Base-by-base conservation (phyloP, 2,329 filamentous ascomycete species). In the Fusarium sp. region DNA sequence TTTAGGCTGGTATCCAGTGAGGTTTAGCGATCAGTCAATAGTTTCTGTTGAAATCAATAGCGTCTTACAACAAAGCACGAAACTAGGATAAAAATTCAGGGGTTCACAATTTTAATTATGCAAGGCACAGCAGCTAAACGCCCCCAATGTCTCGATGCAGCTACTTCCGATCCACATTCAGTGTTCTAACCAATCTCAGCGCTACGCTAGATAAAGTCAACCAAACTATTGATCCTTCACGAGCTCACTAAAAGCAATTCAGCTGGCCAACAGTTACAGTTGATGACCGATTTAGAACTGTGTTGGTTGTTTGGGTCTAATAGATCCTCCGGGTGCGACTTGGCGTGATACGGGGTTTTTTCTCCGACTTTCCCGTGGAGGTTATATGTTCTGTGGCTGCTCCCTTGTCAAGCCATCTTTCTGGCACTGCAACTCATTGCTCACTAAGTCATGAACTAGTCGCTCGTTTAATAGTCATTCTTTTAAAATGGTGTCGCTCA, bases 401-500 rank as follows among this genome's bases (percentile, higher is more conserved):
- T 23, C 37, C 10, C 19, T 14, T 23, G 21, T 23, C n/a, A 19
- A 33, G 23, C 10, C 19, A 21, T 10, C 4, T 10, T 51, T 19
- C 25, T n/a, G 15, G 33, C 14, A 19, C 18, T 46, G 18, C 27
- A 29, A 12, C 15, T 7, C 18, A 19, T 19, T 4, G 12, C 23
- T 60, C 42, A 60, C 52, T 1, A 21, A n/a, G 18, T 14, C 7
- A 29, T 42, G 48, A 35, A 21, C 23, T 27, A 57, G 60, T 33
- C 60, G n/a, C 10, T 38, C 56, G 16, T 51, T 48, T 23, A 25
- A 19, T 29, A 54, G 39, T 39, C 62, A 27, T n/a, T 66, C 63
- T 10, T 64, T 44, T 14, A 38, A 57, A 38, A 66, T 66, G 63
- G 63, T 66, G n/a, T 66, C 48, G 12, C 4, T 66, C 5, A 66